Conservation (phyloP, 2,329 filamentous ascomycete species). For the Botrytis pseudocinerea region DNA sequence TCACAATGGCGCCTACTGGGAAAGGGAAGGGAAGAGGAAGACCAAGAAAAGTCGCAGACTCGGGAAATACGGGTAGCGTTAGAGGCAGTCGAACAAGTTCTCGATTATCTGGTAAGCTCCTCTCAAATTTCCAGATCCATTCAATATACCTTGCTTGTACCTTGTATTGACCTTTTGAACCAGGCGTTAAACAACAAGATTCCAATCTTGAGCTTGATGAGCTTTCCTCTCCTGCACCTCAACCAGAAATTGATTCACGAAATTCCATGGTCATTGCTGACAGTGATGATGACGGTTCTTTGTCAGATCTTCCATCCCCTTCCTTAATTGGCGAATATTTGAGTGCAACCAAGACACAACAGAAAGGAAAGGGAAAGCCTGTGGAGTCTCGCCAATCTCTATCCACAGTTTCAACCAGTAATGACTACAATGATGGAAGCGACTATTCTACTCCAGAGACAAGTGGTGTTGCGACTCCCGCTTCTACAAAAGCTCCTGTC, state of each 20-base stretch:
- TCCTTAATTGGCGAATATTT: slow-evolving; percentile 27
- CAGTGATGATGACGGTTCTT: slow-evolving; percentile 25
- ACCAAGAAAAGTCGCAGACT: slow-evolving; percentile 27
- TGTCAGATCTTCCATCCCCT: slow-evolving; percentile 28
- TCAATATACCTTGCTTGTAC: background rate
- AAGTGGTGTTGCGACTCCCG: slow-evolving; percentile 55
- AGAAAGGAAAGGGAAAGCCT: slow-evolving; percentile 30
- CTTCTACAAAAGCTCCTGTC: slow-evolving; percentile 39
- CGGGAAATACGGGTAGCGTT: slow-evolving; percentile 25
- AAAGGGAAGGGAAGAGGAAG: slow-evolving; percentile 35
- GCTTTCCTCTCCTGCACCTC: slow-evolving; percentile 21
- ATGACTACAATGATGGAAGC: slow-evolving; percentile 46
- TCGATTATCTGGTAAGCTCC: slow-evolving; percentile 35
- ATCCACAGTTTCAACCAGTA: slow-evolving; percentile 44
- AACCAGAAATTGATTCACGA: background rate
- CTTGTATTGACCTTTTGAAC: slow-evolving; percentile 20
- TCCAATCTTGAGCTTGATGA: slow-evolving; percentile 26
- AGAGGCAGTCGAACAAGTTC: slow-evolving; percentile 28
- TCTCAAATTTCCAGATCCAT: background rate
- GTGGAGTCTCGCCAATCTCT: slow-evolving; percentile 42
- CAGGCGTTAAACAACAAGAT: slow-evolving; percentile 33
- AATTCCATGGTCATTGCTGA: slow-evolving; percentile 16
- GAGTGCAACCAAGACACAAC: slow-evolving; percentile 20
- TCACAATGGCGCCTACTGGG: slow-evolving; percentile 28
- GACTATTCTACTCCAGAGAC: slow-evolving; percentile 64